phyloP scores from a whole-genome alignment of 768 basidiomycete species.

The Suillus decipiens region DNA sequence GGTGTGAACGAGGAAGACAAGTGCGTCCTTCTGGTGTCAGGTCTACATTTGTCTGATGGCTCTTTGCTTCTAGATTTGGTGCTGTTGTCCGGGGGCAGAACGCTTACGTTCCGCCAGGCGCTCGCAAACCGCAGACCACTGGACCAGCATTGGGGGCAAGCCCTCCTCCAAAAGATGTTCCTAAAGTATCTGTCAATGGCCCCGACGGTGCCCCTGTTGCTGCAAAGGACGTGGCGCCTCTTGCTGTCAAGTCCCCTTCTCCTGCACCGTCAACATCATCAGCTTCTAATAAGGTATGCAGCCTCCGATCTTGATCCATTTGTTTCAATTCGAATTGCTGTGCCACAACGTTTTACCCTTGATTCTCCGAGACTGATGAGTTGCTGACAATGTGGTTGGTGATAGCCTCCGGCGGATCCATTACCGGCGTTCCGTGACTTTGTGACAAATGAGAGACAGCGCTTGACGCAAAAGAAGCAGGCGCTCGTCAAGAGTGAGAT shows the following conservation, averaged over 20 bases:
- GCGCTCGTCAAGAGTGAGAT: slow-evolving; percentile 89
- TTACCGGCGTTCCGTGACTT: slow-evolving; percentile 89
- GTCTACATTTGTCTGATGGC: slow-evolving; percentile 82
- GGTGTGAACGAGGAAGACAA: slow-evolving; percentile 94
- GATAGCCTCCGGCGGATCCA: slow-evolving; percentile 70
- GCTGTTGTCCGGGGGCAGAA: slow-evolving; percentile 87
- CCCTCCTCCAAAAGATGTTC: slow-evolving; percentile 49
- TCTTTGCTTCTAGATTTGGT: slow-evolving; percentile 88
- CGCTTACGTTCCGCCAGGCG: slow-evolving; percentile 94
- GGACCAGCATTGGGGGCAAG: slow-evolving; percentile 18
- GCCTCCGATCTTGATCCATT: background rate
- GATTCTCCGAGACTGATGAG: slow-evolving; percentile 18
- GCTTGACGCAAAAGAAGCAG: slow-evolving; percentile 88
- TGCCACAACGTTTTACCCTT: slow-evolving; percentile 4
- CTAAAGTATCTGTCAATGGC: slow-evolving; percentile 75
- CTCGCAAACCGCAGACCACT: slow-evolving; percentile 52
- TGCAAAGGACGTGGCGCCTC: slow-evolving; percentile 41
- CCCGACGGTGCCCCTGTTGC: slow-evolving; percentile 65
- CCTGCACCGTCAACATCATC: slow-evolving; percentile 52
- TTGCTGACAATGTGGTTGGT: slow-evolving; percentile 14
- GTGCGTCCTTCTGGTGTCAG: slow-evolving; percentile 78
- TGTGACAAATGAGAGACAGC: slow-evolving; percentile 88
- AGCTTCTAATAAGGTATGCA: slow-evolving; percentile 50
- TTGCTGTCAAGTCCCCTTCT: slow-evolving; percentile 63
- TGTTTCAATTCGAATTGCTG: slow-evolving; percentile 9